Evolutionary conservation across 75 land plant species (phyloP), one percentile per base, ranked within the genome.

Genomic region (Pinus tabuliformis): DNA sequence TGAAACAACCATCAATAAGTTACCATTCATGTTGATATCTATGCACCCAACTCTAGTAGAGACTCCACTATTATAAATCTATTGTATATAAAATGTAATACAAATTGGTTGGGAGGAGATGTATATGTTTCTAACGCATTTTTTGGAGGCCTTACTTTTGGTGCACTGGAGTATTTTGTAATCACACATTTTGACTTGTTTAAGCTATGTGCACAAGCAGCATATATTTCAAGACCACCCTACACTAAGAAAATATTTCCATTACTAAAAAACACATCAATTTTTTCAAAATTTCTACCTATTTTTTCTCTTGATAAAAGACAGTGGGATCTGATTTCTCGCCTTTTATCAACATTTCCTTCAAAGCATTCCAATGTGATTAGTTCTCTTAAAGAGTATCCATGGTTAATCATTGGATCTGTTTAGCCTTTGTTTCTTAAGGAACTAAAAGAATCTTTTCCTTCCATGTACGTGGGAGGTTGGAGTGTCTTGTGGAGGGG

Each of bases 391-490:
- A 79, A 82, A 75, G 74, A 75, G 20, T 91, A 91, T 56, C 93
- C 96, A 45, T 93, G 96, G 96, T 80, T 89, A 87, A 80, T 86
- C 76, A 88, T 85, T 58, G 96, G 96, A 0, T 87, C 94, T 56
- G 94, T 92, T 3, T 81, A 77, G 54, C 87, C 90, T 58, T 94
- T 90, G 2, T 70, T 87, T 76, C 89, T 86, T 1, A 78, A 73
- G 64, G 79, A 86, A 73, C 78, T 93, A 49, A 80, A 76, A 62
- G 76, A 77, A 21, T 79, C 84, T 16, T 66, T 75, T 20, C 49
- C 78, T 15, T 70, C 88, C 26, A 70, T 85, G 17, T 74, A 80
- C 0, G 76, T 26, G 26, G 26, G 0, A 26, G 26, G 26, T 26
- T 26, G 26, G 26, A 26, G 26, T 26, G 26, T 26, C 45, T 79